Conservation (phyloP, 495 filamentous ascomycete genomes). For the Articulospora tetracladia region DNA sequence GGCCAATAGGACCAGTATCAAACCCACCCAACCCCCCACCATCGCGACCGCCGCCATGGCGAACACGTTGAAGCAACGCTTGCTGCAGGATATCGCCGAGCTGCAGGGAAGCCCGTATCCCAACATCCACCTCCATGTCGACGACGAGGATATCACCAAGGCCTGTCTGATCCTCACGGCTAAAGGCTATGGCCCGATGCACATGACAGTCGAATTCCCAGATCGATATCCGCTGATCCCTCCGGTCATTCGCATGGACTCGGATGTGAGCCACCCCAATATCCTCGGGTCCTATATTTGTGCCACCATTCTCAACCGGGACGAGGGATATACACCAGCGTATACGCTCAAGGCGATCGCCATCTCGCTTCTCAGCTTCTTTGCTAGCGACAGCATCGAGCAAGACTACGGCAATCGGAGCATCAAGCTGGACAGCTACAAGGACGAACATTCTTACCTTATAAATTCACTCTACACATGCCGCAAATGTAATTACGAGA, state of each 20-base stretch:
- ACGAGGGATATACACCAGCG: slow-evolving; percentile 41
- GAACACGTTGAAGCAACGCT: slow-evolving; percentile 24
- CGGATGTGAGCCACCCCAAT: slow-evolving; percentile 51
- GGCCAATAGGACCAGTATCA: neutral
- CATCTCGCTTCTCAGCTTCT: slow-evolving; percentile 57
- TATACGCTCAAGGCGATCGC: slow-evolving; percentile 47
- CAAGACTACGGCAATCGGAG: slow-evolving; percentile 26
- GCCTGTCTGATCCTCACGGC: slow-evolving; percentile 40
- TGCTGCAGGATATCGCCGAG: slow-evolving; percentile 43
- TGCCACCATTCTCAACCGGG: slow-evolving; percentile 39
- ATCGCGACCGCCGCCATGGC: slow-evolving; percentile 5
- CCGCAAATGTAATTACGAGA: neutral
- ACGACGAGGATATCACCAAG: slow-evolving; percentile 30
- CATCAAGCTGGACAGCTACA: slow-evolving; percentile 2
- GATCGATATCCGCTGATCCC: slow-evolving; percentile 39
- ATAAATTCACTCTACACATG: neutral
- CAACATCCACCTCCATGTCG: slow-evolving; percentile 34
- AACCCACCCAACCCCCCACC: neutral
- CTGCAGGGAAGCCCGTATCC: slow-evolving; percentile 42
- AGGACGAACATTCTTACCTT: neutral
- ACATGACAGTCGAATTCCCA: slow-evolving; percentile 30
- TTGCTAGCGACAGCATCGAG: slow-evolving; percentile 47
- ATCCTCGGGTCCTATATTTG: slow-evolving; percentile 45
- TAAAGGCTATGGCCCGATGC: slow-evolving; percentile 29
- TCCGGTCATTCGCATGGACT: slow-evolving; percentile 41